phyloP scores from a whole-genome alignment of 331 rosid genomes.

The Prunus yedoensis region DNA sequence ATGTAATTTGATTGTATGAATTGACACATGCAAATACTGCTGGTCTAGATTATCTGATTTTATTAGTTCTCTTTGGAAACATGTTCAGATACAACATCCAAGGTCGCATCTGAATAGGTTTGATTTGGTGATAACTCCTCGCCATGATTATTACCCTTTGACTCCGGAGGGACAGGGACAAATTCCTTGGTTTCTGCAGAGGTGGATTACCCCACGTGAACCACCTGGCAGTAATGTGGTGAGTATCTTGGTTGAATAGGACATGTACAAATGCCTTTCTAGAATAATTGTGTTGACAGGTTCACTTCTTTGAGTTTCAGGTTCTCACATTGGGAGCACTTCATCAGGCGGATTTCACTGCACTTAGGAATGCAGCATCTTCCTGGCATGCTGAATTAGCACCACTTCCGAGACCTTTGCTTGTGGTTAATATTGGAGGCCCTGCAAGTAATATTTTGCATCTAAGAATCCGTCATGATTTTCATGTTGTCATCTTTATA shows the following conservation, averaged over 20 bases:
- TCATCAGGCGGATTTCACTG: slow-evolving; percentile 77
- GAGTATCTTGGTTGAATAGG: slow-evolving; percentile 32
- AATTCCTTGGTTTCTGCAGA: slow-evolving; percentile 74
- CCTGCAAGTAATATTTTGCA: slow-evolving; percentile 62
- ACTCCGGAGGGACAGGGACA: slow-evolving; percentile 68
- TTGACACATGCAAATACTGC: neutral
- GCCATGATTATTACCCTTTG: slow-evolving; percentile 78
- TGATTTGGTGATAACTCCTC: slow-evolving; percentile 88
- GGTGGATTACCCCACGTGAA: slow-evolving; percentile 84
- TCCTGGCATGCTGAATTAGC: slow-evolving; percentile 72
- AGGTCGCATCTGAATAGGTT: slow-evolving; percentile 68
- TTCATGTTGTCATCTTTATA: slow-evolving; percentile 14
- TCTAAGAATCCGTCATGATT: neutral
- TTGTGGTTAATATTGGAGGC: slow-evolving; percentile 83
- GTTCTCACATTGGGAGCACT: slow-evolving; percentile 93
- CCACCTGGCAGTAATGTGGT: slow-evolving; percentile 87
- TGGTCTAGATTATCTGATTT: slow-evolving; percentile 11
- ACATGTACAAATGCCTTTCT: slow-evolving; percentile 14
- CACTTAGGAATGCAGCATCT: slow-evolving; percentile 72
- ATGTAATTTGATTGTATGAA: neutral
- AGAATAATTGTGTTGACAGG: slow-evolving; percentile 8
- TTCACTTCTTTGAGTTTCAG: slow-evolving; percentile 39
- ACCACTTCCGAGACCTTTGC: slow-evolving; percentile 78
- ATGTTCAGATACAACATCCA: slow-evolving; percentile 89
- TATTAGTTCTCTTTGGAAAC: slow-evolving; percentile 18